phyloP scores from a whole-genome alignment of 2,329 filamentous ascomycete genomes.

The Tolypocladium guangdongense region DNA sequence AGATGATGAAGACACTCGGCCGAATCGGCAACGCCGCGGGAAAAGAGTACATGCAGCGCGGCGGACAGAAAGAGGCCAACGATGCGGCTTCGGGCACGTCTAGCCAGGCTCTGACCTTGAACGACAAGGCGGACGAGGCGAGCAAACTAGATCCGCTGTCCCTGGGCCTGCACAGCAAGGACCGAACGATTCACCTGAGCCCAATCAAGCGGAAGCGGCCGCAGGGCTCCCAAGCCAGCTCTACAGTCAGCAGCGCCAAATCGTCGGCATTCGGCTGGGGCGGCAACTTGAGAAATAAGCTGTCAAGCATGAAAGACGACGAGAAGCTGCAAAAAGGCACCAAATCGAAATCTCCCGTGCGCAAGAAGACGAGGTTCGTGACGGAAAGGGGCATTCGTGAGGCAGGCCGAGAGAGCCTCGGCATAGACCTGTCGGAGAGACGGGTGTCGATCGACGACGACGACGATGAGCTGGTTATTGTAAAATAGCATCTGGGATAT shows the following conservation, averaged over 20 bases:
- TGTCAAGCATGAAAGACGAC: conserved; percentile 51
- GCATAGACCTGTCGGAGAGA: conserved; percentile 32
- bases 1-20: conserved; percentile 58
- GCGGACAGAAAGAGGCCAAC: conserved; percentile 10
- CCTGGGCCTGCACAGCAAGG: conserved; percentile 20
- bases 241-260: conserved; percentile 12
- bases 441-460: conserved; percentile 30
- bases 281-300: conserved; percentile 39
- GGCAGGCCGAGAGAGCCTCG: conserved; percentile 64
- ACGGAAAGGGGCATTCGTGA: conserved; percentile 68
- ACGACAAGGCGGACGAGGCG: conserved; percentile 14
- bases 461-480: conserved; percentile 41
- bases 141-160: conserved; percentile 30
- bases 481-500: conserved; percentile 15
- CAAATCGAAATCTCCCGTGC: conserved; percentile 30
- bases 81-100: conserved; percentile 2
- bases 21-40: conserved; percentile 55
- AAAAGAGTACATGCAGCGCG: conserved; percentile 54
- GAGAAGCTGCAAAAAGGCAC: conserved; percentile 32
- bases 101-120: conserved; percentile 2
- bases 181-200: conserved; percentile 41
- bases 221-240: conserved; percentile 31
- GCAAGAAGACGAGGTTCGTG: conserved; percentile 71
- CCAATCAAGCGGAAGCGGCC: conserved; percentile 52
- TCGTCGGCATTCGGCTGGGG: conserved; percentile 44